Base-by-base conservation (phyloP, 805 yeast species). In the Candida sakaeoensis region DNA sequence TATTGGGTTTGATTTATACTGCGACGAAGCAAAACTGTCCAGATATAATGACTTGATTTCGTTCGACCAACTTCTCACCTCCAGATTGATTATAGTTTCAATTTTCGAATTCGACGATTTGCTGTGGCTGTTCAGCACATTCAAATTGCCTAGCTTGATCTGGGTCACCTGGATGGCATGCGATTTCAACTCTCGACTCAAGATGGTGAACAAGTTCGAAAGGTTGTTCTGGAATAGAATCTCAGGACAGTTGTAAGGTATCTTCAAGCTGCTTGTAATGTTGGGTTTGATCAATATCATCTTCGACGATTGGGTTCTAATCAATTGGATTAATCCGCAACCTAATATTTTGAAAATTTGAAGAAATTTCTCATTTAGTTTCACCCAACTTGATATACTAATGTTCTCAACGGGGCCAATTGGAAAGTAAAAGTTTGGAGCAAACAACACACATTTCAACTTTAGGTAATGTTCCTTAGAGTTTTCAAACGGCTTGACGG, bases 401-500 rank as follows among this genome's bases (percentile, higher is more conserved):
- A 78, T 60, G 33, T 74, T 66, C 48, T 82, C 87, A 15, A 81
- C 63, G 0, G 87, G 86, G 0, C 88, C 89, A 2, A 77, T 58
- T 3, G 86, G 85, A 58, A 76, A 81, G 50, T 70, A 77, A 41
- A 81, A 69, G 49, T 79, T 85, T 0, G 95, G 95, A 2, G 86
- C 64, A 30, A 85, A 67, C 7, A 88, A 59, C 13, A 84, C 79
- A 2, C 85, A 86, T n/a, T 73, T 72, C 15, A 87, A 68, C 36
- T 68, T 63, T 46, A 83, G 72, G 30, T 57, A 63, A 49, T 78
- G 84, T 9, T 82, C 71, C 12, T 63, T 60, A 0, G 82, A 81
- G 5, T 80, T 80, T 7, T 72, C 66, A 50, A 82, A 77, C 2
- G 87, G 81, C 5, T 71, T 59, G 28, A 76, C 82, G 8, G 80